Base-by-base conservation (phyloP, 2,329 filamentous ascomycete genomes). In the Penicillium sp. region DNA sequence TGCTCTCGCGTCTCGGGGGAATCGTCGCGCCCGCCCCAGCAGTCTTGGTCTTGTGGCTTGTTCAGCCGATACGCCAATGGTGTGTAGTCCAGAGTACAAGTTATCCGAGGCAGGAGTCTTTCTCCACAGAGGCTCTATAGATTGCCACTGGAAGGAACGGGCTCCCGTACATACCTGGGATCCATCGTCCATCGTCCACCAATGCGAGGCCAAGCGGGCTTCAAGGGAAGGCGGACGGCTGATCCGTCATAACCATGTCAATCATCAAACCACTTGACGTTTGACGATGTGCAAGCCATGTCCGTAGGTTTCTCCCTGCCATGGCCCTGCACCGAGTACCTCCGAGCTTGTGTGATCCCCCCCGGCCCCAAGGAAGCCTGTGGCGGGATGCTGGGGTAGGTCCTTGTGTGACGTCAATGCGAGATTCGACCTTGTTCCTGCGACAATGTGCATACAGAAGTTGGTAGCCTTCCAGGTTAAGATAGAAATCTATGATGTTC, bases 21-120 rank as follows among this genome's bases (percentile, higher is more conserved):
- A 64, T 47, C 45, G 51, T 39, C 31, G 49, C 15, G 22, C 28
- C 48, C 45, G 49, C 49, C 62, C 63, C 60, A 62, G 58, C 22
- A 61, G 58, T 63, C 65, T 63, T 60, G 54, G 62, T 59, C 41
- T 50, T 58, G 60, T 57, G 59, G 54, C 59, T 49, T n/a, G 49
- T 57, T 42, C 25, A 12, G 10, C 47, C 57, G 62, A 66, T 62
- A 37, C 34, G 22, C 65, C 65, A 67, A 67, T 65, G 38, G 51
- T 25, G 15, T 3, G 10, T 0, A 37, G 39, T 59, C 58, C 48
- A 20, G 11, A 2, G 25, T 31, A 10, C 14, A n/a, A n/a, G 22
- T 15, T 28, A 12, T 4, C 8, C 12, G 14, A 15, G 4, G n/a
- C 22, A 45, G 42, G 17, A 45, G 5, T 1, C 25, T 28, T 45